phyloP scores from a whole-genome alignment of 129 eudicot species.

The Lonicera japonica region DNA sequence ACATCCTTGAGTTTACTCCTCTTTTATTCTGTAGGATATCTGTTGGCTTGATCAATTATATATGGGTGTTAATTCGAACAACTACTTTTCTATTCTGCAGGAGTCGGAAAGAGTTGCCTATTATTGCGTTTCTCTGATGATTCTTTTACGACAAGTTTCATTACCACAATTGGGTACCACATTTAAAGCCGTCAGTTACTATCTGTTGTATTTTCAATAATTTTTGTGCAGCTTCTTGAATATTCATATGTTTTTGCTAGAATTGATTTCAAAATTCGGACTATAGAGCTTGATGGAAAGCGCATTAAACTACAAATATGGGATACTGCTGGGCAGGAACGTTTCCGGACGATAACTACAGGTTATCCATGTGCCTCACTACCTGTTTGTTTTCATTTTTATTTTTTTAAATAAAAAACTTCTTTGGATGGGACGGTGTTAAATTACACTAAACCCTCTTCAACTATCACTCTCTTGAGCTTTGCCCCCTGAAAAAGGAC shows the following conservation, averaged over 20 bases:
- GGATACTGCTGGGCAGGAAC: slow-evolving; percentile 73
- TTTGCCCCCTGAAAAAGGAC: too few relatives aligned
- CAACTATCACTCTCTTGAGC: too few relatives aligned
- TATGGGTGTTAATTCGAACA: background rate
- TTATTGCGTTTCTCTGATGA: slow-evolving; percentile 25
- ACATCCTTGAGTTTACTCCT: background rate
- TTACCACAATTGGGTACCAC: slow-evolving; percentile 31
- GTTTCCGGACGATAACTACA: slow-evolving; percentile 55
- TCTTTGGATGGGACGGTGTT: too few relatives aligned
- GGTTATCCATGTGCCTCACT: slow-evolving; percentile 18
- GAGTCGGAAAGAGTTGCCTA: slow-evolving; percentile 35
- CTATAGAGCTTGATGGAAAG: slow-evolving; percentile 60
- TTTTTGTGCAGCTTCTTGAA: slow-evolving; percentile 5
- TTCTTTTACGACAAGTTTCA: slow-evolving; percentile 31
- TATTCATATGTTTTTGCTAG: slow-evolving; percentile 8
- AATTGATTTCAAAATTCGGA: slow-evolving; percentile 56
- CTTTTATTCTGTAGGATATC: background rate
- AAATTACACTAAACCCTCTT: too few relatives aligned
- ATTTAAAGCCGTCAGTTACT: background rate
- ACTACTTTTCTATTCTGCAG: slow-evolving; percentile 14
- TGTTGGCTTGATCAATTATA: background rate
- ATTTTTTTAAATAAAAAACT: too few relatives aligned
- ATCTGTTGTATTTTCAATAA: background rate
- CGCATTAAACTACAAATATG: slow-evolving; percentile 61
- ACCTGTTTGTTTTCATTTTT: too few relatives aligned